Conservation (phyloP, 495 filamentous ascomycete genomes). For the Oleoguttula mirabilis region DNA sequence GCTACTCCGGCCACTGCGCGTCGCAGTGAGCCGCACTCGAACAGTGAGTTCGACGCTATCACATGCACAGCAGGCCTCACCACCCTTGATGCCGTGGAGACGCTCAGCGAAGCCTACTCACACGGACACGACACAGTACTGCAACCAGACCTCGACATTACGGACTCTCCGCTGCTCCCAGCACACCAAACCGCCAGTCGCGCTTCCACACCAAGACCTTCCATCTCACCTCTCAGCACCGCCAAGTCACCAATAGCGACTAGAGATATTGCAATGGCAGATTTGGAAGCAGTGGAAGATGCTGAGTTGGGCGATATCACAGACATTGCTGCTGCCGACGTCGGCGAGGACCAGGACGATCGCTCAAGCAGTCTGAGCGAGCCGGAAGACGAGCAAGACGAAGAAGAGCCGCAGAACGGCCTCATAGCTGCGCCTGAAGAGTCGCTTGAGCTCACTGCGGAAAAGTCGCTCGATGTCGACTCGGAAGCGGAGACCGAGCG, state of each 20-base stretch:
- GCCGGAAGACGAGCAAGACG: conserved; percentile 65
- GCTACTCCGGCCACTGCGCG: conserved; percentile 13
- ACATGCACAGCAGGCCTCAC: too few relatives aligned
- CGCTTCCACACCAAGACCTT: conserved; percentile 14
- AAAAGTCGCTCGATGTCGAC: conserved; percentile 48
- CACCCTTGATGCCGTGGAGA: too few relatives aligned
- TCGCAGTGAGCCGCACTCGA: conserved; percentile 7
- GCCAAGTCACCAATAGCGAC: conserved; percentile 6
- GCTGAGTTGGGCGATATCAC: conserved; percentile 2
- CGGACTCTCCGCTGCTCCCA: conserved; percentile 1
- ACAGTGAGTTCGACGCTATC: conserved; percentile 1
- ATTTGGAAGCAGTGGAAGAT: neutral
- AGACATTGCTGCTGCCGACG: conserved; percentile 2
- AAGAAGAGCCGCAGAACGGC: conserved; percentile 27
- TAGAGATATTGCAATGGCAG: conserved; percentile 2
- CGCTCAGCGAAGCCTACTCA: too few relatives aligned
- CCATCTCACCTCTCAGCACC: conserved; percentile 16
- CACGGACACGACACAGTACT: too few relatives aligned
- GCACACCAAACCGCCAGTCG: too few relatives aligned
- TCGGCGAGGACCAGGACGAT: conserved; percentile 21
- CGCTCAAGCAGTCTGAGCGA: conserved; percentile 76
- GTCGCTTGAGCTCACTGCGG: conserved; percentile 16
- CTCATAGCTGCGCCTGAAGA: conserved; percentile 32
- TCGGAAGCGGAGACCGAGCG: conserved; percentile 98
- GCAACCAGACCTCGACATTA: conserved; percentile 1